phyloP scores from a whole-genome alignment of 768 basidiomycete genomes.

The Lactarius vividus region DNA sequence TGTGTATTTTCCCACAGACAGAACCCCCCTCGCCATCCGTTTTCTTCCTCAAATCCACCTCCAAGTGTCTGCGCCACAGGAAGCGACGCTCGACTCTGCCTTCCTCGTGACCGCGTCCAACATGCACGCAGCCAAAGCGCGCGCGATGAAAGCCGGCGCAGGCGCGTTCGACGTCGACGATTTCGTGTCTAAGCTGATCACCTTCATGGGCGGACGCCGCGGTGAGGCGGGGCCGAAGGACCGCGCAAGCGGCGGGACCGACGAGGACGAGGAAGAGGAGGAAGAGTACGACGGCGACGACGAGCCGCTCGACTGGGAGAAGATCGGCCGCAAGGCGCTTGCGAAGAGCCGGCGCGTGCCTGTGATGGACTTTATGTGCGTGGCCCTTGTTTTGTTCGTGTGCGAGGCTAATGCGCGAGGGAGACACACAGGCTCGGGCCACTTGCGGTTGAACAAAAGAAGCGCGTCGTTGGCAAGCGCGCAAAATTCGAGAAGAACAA shows the following conservation, averaged over 20 bases:
- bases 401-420: constrained; percentile 22
- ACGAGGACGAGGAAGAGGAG: constrained; percentile 51
- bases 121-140: constrained; percentile 83
- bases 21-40: not conserved
- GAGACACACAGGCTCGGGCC: constrained; percentile 78
- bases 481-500: constrained; percentile 70
- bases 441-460: constrained; percentile 81
- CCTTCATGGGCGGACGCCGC: constrained; percentile 71
- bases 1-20: constrained; percentile 6
- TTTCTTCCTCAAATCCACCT: not conserved
- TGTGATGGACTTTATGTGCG: constrained; percentile 86
- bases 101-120: constrained; percentile 75
- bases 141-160: constrained; percentile 82
- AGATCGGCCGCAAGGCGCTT: constrained; percentile 79
- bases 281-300: constrained; percentile 39
- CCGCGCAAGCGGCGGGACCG: constrained; percentile 42
- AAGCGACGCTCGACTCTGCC: constrained; percentile 87
- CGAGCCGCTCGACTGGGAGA: constrained; percentile 71
- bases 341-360: constrained; percentile 78
- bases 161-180: constrained; percentile 93
- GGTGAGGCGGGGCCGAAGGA: constrained; percentile 37
- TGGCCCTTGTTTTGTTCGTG: constrained; percentile 5
- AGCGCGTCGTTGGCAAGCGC: constrained; percentile 57
- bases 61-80: constrained; percentile 42
- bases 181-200: constrained; percentile 72